Evolutionary conservation across 2,329 filamentous ascomycete species (phyloP).

Genomic region (Pseudogymnoascus sp.): DNA sequence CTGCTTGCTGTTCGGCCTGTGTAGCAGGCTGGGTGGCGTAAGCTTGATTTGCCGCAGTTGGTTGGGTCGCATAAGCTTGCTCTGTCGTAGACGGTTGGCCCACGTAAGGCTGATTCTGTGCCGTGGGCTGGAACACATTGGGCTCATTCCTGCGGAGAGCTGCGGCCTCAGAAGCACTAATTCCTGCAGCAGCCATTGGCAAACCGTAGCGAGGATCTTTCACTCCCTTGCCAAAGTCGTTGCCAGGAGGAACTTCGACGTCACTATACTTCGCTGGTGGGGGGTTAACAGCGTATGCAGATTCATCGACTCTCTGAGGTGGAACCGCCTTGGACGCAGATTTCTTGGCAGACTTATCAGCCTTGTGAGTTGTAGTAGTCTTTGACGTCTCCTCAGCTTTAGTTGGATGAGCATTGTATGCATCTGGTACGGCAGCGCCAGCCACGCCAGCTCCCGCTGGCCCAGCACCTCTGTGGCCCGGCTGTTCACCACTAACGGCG

Average conservation of each 20-base stretch:
- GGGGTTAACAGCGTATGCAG: not conserved
- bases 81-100: not conserved
- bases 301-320: not conserved
- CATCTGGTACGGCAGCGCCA: constrained; percentile 1
- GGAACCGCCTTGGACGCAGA: not conserved
- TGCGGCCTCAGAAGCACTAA: not conserved
- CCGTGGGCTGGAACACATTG: not conserved
- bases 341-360: not conserved
- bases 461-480: not conserved
- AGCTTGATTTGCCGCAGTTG: not conserved
- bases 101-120: not conserved
- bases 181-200: not conserved
- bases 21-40: constrained; percentile 12
- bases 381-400: not conserved
- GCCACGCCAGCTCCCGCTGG: not conserved
- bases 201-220: constrained; percentile 5
- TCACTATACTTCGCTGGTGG: not conserved
- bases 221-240: not conserved
- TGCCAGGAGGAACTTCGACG: not conserved
- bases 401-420: too few relatives aligned
- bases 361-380: not conserved
- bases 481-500: not conserved
- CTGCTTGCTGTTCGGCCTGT: constrained; percentile 16
- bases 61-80: not conserved
- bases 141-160: not conserved